Base-by-base conservation (phyloP, 139 green algal species). In the Chlorella sorokiniana region DNA sequence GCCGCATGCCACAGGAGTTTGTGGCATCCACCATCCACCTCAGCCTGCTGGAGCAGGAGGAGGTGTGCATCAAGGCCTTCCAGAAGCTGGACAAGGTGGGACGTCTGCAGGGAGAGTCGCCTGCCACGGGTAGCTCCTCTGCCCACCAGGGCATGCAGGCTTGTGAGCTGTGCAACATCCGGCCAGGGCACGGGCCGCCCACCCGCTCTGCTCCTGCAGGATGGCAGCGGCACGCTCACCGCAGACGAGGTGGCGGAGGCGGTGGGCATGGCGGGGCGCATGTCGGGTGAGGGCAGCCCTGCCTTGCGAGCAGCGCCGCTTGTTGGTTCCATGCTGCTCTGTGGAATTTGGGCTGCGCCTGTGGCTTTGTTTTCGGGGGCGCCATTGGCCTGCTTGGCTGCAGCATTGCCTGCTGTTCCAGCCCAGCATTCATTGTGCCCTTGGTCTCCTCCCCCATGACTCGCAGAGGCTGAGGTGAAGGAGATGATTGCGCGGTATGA, bases 21-120 rank as follows among this genome's bases (percentile, higher is more conserved):
- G n/a, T n/a, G n/a, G n/a, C n/a, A n/a, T n/a, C n/a, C 76, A 95
- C 90, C 37, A 82, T 92, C 25, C 87, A 92, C 83, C 76, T 92
- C 63, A 81, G 48, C 52, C 87, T 92, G 83, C 87, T 95, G 65
- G 86, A 93, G 65, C 84, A 81, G 27, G 85, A 90, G 65, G 84
- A 89, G 77, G 69, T 88, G 74, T 84, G 88, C 27, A 89, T 87
- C 68, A 87, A 90, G 82, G 89, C 90, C 8, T 94, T 93, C 84
- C 71, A 83, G 41, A 67, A 88, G 63, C 88, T 93, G 44, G 73
- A 79, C 73, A 79, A 68, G 73, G 73, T 68, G 2, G 18, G 73
- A 31, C 18, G 64, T 18, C 18, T 42, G 18, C 10, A 68, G 29
- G 14, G 8, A 14, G 61, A 68, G 29, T 68, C 29, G n/a, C n/a